Base-by-base conservation (phyloP, 2,329 filamentous ascomycete genomes). In the Fusarium sp. region DNA sequence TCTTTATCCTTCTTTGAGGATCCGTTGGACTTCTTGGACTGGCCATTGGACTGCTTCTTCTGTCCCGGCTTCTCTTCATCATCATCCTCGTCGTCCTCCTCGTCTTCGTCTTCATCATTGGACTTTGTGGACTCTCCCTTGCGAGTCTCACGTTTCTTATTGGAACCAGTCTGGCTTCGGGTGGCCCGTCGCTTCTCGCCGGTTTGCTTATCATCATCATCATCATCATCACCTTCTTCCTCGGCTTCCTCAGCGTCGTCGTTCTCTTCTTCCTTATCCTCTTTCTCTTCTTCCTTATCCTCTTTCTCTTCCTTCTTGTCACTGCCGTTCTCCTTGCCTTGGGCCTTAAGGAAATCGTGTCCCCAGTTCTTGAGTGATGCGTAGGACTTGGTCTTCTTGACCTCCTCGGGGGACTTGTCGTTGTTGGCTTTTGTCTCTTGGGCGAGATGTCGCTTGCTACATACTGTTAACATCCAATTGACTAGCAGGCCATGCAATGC, bases 341-440 rank as follows among this genome's bases (percentile, higher is more conserved):
- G 69, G 5, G 80, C 80, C 75, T 88, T 88, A 65, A 87, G 78
- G 26, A 84, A 79, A 77, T 89, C 87, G 71, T 89, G 87, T 0
- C 87, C 86, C 89, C 89, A 91, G 66, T 91, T 91, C 83, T 91
- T 91, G 72, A 91, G 80, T 9, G 86, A 89, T 33, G 86, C 88
- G 53, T 91, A 90, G 1, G 84, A 86, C 71, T 86, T 86, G 38
- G 84, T 86, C 79, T 85, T 81, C 53, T 85, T 85, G 13, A 84
- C 78, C n/a, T 85, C 83, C 18, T 82, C 81, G 0, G 77, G 68
- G 1, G 84, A 78, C 56, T 89, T 88, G 71, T 91, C 83, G 63
- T 84, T 81, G 75, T 91, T 91, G 38, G 84, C 84, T 69, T 85
- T 86, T 62, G 86, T 85, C 78, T 92, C 90, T 74, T 92, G 90